Conservation (phyloP, 345 rosid genomes). For the Citrus inodora region DNA sequence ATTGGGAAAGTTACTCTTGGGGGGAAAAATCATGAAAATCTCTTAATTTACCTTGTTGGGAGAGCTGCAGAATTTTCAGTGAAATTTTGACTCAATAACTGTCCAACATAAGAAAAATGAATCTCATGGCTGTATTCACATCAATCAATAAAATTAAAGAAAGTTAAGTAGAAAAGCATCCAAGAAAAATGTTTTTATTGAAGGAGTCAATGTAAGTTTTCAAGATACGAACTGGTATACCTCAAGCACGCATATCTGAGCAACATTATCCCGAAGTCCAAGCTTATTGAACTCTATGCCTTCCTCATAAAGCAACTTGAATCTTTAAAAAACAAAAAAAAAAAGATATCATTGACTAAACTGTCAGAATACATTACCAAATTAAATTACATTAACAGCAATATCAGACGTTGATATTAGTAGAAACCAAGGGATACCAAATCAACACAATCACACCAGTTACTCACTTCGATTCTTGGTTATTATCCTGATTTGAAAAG, state of each 20-base stretch:
- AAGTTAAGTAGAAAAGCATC: neutral
- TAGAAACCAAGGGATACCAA: neutral
- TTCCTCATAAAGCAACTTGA: constrained; percentile 88
- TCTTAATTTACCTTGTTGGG: constrained; percentile 44
- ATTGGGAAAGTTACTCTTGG: neutral
- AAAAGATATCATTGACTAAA: constrained; percentile 18
- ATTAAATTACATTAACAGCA: neutral
- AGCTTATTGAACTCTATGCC: constrained; percentile 71
- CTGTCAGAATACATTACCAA: constrained; percentile 14
- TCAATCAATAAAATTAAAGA: neutral
- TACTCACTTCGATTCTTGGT: neutral
- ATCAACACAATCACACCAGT: neutral
- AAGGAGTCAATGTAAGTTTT: neutral
- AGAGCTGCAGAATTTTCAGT: constrained; percentile 28
- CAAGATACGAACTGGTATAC: constrained; percentile 29
- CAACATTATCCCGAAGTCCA: constrained; percentile 96
- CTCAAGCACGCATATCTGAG: constrained; percentile 96
- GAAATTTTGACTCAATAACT: constrained; percentile 39
- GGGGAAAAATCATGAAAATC: neutral
- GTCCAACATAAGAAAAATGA: constrained; percentile 20
- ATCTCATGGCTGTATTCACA: neutral
- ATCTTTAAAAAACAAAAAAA: constrained; percentile 38
- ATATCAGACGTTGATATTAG: neutral
- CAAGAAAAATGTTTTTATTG: neutral
- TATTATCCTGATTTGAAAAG: neutral